Evolutionary conservation across 176 grass and related monocot species (phyloP).

Genomic region (Secale cereale): DNA sequence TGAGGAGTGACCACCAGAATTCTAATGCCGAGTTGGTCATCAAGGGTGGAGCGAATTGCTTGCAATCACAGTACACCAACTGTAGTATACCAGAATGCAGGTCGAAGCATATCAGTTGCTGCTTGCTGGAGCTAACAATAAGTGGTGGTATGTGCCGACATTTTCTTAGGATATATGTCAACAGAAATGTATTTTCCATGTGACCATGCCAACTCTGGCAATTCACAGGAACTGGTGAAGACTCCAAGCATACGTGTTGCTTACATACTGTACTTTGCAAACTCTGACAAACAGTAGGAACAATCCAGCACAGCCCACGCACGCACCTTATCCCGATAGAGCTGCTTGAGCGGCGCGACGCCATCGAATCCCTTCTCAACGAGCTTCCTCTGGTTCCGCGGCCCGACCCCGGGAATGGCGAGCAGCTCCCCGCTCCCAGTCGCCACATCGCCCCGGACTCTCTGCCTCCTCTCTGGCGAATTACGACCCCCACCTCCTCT

Average conservation of each 20-base stretch:
- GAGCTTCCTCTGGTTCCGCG: slow-evolving; percentile 77
- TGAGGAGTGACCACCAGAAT: background rate
- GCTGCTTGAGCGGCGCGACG: slow-evolving; percentile 78
- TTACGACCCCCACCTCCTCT: background rate
- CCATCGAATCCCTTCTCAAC: slow-evolving; percentile 83
- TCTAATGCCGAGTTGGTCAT: background rate
- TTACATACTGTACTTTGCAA: background rate
- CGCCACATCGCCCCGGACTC: slow-evolving; percentile 38
- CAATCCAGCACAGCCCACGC: background rate
- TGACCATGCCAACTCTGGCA: background rate
- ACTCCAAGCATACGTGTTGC: background rate
- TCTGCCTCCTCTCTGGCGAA: slow-evolving; percentile 44
- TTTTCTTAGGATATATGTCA: background rate
- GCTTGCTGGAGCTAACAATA: background rate
- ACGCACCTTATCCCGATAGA: slow-evolving; percentile 87
- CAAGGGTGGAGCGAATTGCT: background rate
- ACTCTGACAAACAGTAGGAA: background rate
- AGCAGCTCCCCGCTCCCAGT: slow-evolving; percentile 60
- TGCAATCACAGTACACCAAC: background rate
- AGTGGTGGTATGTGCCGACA: background rate
- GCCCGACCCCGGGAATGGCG: slow-evolving; percentile 71
- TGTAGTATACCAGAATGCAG: background rate
- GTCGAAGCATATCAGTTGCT: background rate
- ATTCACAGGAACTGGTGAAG: background rate
- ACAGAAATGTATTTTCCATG: background rate